Conservation (phyloP, 2,329 filamentous ascomycete species). For the Fusarium sp. region DNA sequence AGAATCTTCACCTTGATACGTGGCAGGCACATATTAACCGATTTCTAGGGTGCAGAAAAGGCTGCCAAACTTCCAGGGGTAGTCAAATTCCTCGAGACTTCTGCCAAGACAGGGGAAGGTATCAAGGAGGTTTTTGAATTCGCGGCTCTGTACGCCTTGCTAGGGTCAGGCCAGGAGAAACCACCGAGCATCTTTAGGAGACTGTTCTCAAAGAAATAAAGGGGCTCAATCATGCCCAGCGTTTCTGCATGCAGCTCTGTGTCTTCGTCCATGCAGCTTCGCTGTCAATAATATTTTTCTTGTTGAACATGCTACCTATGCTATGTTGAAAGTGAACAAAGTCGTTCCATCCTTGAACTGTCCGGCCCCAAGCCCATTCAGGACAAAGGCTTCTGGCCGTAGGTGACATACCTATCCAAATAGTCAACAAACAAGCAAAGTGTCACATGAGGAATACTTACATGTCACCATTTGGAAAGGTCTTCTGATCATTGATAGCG, state of each 20-base stretch:
- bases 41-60: neutral
- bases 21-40: neutral
- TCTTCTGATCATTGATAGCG: conserved; percentile 15
- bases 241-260: neutral
- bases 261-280: neutral
- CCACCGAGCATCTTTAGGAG: neutral
- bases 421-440: neutral
- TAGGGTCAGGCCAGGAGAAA: neutral
- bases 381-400: neutral
- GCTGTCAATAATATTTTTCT: too few relatives aligned
- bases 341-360: neutral
- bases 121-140: conserved; percentile 1
- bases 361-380: neutral
- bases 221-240: neutral
- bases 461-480: neutral
- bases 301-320: neutral
- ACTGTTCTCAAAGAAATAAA: neutral
- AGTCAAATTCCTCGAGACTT: neutral
- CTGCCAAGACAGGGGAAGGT: neutral
- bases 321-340: neutral
- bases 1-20: neutral
- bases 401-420: neutral
- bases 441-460: neutral
- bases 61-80: neutral
- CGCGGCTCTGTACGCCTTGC: neutral